phyloP scores from a whole-genome alignment of 2,329 filamentous ascomycete species.

The Westerdykella sp. region DNA sequence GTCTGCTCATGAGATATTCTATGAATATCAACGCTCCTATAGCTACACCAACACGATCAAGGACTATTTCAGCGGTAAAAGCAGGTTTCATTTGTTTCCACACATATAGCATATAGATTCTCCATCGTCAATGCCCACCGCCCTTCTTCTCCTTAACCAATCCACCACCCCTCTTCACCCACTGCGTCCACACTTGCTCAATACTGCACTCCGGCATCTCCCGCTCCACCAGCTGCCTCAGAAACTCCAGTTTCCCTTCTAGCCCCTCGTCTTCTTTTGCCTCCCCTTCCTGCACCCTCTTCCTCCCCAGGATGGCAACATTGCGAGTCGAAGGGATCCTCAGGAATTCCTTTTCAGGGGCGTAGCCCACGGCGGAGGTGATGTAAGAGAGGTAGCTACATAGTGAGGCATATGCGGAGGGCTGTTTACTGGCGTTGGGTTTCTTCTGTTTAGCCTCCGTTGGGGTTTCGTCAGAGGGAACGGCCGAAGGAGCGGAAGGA shows the following conservation, averaged over 20 bases:
- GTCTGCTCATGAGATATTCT: no score
- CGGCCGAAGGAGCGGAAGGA: no score
- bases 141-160: constrained; percentile 39
- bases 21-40: no score
- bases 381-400: constrained; percentile 71
- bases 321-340: constrained; percentile 91
- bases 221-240: constrained; percentile 55
- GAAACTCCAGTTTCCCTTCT: constrained; percentile 53
- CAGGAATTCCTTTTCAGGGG: constrained; percentile 75
- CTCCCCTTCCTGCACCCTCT: neutral
- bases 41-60: no score
- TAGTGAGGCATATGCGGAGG: constrained; percentile 75
- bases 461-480: no score
- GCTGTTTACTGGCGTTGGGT: constrained; percentile 29
- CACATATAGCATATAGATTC: neutral
- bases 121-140: constrained; percentile 35
- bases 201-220: constrained; percentile 42
- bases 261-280: constrained; percentile 46
- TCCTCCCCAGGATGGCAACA: constrained; percentile 67
- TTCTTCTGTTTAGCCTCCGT: neutral
- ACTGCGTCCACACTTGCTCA: constrained; percentile 39
- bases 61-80: no score
- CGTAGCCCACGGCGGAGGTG: constrained; percentile 65
- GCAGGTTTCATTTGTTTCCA: no score
- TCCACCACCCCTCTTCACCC: constrained; percentile 45